A percentile compares a stretch with the other conserved stretches of the same genome.
phyloP scores from a whole-genome alignment of 768 basidiomycete species.

The Boletus barrowsii region DNA sequence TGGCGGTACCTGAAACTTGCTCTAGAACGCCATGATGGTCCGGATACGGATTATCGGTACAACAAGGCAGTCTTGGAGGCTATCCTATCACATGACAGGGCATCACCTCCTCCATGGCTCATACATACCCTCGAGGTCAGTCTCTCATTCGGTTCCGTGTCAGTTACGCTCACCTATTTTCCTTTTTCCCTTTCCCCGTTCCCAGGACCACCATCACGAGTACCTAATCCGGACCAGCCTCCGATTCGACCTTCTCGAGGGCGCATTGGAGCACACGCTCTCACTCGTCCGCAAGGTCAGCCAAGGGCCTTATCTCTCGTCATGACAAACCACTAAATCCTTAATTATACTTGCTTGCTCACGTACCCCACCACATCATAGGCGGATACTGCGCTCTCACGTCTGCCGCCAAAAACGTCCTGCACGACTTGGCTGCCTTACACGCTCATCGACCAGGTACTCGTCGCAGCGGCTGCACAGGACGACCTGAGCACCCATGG shows the following conservation, averaged over 20 bases:
- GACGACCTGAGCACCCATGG: slow-evolving; percentile 45
- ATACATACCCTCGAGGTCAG: slow-evolving; percentile 68
- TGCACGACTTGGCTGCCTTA: slow-evolving; percentile 79
- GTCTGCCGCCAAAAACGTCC: slow-evolving; percentile 51
- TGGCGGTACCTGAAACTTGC: slow-evolving; percentile 87
- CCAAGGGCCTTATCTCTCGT: background rate
- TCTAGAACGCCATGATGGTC: slow-evolving; percentile 72
- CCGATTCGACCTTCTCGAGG: slow-evolving; percentile 73
- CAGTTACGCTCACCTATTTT: background rate
- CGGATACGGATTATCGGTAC: slow-evolving; percentile 71
- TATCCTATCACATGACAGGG: slow-evolving; percentile 63
- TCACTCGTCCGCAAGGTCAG: slow-evolving; percentile 72
- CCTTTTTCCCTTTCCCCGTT: background rate
- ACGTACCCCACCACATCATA: slow-evolving; percentile 32
- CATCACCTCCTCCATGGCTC: slow-evolving; percentile 72
- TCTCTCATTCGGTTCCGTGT: background rate
- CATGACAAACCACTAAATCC: slow-evolving; percentile 6
- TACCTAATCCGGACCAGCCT: slow-evolving; percentile 78
- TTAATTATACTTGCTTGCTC: slow-evolving; percentile 2
- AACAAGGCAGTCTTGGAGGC: slow-evolving; percentile 74
- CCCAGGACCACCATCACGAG: slow-evolving; percentile 68
- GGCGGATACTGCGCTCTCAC: slow-evolving; percentile 53
- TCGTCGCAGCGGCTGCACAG: slow-evolving; percentile 58
- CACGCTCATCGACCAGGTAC: slow-evolving; percentile 77
- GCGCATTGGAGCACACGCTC: slow-evolving; percentile 71